Base-by-base conservation (phyloP, 352 stramenopile species). In the Globisporangium echinulatum region DNA sequence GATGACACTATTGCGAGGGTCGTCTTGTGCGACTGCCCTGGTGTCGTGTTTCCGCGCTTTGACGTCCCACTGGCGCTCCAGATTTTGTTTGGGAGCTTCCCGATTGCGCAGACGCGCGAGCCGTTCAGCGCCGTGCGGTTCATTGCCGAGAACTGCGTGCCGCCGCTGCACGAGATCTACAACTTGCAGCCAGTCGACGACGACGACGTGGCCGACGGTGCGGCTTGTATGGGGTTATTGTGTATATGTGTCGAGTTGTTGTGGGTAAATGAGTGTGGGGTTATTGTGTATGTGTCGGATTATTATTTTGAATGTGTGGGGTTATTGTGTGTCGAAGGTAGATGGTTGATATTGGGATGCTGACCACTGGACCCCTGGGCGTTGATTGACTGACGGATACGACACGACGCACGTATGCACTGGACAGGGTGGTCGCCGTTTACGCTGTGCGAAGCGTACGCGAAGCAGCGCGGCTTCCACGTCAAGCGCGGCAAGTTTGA, bases 121-220 rank as follows among this genome's bases (percentile, higher is more conserved):
- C 82, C 87, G 33, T 96, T 87, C 67, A 94, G 81, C 56, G 82
- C 85, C 9, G 75, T 94, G 42, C 84, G 85, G 15, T 94, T 94
- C 54, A 79, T 94, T 15, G 83, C 84, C 7, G 87, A 96, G 66
- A 92, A 92, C 60, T 92, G 82, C 48, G 61, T 70, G 42, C 85
- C 85, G 14, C 65, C 72, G 14, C 73, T 94, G 53, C 66, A 92
- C 50, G 77, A 86, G 46, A 58, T 88, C n/a, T 94, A 94, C 72
- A 91, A 91, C 61, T 75, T 94, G 47, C 80, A 76, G 50, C 74
- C 74, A 0, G 71, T 91, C 17, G 82, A 92, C 33, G 75, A 82
- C 10, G 82, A 91, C 33, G 80, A 90, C 52, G 77, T 73, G 19
- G 78, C 88, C 52, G 77, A 75, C 15, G 69, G 62, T 70, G 39